Evolutionary conservation across 2,329 filamentous ascomycete species (phyloP), one percentile per base, ranked within the genome.

Genomic region (Penicillium occitanis): DNA sequence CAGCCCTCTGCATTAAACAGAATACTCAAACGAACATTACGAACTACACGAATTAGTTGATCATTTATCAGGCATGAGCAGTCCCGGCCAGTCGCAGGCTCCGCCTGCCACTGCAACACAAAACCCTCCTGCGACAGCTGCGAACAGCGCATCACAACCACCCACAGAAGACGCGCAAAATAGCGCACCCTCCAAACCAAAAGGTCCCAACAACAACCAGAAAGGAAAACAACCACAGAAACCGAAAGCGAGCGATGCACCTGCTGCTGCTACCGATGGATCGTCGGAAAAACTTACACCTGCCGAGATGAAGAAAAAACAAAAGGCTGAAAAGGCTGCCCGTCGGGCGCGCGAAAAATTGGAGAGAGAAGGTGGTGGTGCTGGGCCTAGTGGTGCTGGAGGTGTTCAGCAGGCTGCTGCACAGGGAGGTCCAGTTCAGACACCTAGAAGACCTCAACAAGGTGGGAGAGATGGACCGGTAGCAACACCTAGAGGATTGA

Each of bases 271-370:
- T 67, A 63, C 69, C 71, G 66, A 71, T 65, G 68, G 70, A 61
- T 65, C 70, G 68, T 64, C 74, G 35, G 77, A 77, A 30, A 76
- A 80, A 30, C 72, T 81, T 35, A 77, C 77, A 6, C 74, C 74
- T 42, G 92, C 92, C 22, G 91, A 96, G 78, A 76, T 96, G 73
- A 98, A 98, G 81, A 94, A 93, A 73, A 89, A 88, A 76, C 90
- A 90, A 68, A 94, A 97, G 77, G 93, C 92, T 37, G 94, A 97
- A 77, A 98, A 97, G 81, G 90, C 91, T 62, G 93, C 93, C 57
- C 86, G 92, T 68, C 86, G 94, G 81, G 92, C 91, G 59, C 88
- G 88, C 74, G 87, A 85, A 73, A 92, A 90, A 75, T 82, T 82
- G 35, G 82, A 84, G 35, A 72, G 75, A 3, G 85, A 85, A 68